A percentile compares a stretch with the other conserved stretches of the same genome.
phyloP scores from a whole-genome alignment of 1,139 yeast genomes.

The Arxiozyma slooffiae region DNA sequence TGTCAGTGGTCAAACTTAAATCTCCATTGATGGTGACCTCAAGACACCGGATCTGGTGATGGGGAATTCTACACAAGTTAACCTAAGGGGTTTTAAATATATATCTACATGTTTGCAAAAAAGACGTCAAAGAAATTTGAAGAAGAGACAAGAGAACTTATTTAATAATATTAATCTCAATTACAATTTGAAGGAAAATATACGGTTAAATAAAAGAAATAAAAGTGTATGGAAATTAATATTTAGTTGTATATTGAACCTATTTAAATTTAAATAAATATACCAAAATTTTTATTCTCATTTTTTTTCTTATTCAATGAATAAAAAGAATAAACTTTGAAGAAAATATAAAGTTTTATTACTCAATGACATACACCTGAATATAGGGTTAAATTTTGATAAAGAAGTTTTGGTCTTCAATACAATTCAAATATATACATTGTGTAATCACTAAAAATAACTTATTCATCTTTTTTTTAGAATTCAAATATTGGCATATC shows the following conservation, averaged over 20 bases:
- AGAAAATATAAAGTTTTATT: neutral
- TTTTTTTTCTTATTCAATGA: neutral
- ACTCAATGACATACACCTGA: neutral
- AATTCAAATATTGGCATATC: constrained; percentile 65
- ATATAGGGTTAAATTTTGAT: no score
- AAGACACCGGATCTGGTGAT: neutral
- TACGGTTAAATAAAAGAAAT: neutral
- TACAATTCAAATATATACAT: no score
- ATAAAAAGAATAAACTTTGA: neutral
- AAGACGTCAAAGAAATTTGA: neutral
- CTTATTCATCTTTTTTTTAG: constrained; percentile 10
- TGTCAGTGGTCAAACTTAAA: constrained; percentile 38
- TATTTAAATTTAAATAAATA: neutral
- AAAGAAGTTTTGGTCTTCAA: no score
- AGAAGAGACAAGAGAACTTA: neutral
- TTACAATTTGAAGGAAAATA: constrained; percentile 1
- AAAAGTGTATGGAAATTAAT: neutral
- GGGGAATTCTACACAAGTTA: neutral
- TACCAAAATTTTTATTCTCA: neutral
- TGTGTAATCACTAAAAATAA: neutral
- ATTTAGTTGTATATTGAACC: neutral
- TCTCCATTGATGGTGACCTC: constrained; percentile 11
- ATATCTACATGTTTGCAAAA: neutral
- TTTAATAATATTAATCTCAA: neutral
- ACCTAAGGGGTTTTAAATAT: neutral